Conservation (phyloP, 495 filamentous ascomycete genomes). For the Aspergillus mulundensis region DNA sequence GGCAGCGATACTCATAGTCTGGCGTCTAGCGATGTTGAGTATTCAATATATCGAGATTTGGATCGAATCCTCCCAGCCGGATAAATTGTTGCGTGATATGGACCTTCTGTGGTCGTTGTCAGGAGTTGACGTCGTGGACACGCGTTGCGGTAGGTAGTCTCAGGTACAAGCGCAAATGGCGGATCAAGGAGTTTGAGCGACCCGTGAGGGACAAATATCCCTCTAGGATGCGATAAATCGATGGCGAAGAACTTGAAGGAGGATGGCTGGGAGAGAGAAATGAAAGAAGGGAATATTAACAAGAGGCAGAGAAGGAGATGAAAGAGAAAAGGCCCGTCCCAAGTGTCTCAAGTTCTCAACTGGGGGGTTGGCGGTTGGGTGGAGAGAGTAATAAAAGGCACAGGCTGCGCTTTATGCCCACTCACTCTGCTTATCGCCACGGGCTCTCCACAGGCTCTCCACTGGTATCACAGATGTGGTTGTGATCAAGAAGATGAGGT, state of each 20-base stretch:
- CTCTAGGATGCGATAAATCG: neutral
- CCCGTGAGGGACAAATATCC: neutral
- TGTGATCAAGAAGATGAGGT: neutral
- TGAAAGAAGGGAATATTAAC: neutral
- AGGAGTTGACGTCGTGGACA: slow-evolving; percentile 20
- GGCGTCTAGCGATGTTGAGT: slow-evolving; percentile 6
- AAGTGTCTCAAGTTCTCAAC: neutral
- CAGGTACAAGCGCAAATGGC: slow-evolving; percentile 14
- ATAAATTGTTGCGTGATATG: slow-evolving; percentile 8
- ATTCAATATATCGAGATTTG: slow-evolving; percentile 11
- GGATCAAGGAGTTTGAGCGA: slow-evolving; percentile 6
- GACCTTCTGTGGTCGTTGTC: slow-evolving; percentile 4
- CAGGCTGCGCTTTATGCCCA: neutral
- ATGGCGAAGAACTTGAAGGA: neutral
- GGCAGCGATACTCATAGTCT: slow-evolving; percentile 29
- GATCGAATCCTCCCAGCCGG: slow-evolving; percentile 7
- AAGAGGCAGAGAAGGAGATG: slow-evolving; percentile 8
- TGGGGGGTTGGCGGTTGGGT: slow-evolving; percentile 10
- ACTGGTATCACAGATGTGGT: neutral
- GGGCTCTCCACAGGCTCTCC: neutral
- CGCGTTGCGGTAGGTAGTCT: slow-evolving; percentile 18
- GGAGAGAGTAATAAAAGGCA: slow-evolving; percentile 4
- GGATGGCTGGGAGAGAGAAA: neutral
- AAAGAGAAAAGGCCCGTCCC: slow-evolving; percentile 2
- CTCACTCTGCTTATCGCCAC: neutral